These are phyloP conservation scores for Brassica rapa DNA, from an alignment of 345 rosid species.

Conservation along the genomic window DNA sequence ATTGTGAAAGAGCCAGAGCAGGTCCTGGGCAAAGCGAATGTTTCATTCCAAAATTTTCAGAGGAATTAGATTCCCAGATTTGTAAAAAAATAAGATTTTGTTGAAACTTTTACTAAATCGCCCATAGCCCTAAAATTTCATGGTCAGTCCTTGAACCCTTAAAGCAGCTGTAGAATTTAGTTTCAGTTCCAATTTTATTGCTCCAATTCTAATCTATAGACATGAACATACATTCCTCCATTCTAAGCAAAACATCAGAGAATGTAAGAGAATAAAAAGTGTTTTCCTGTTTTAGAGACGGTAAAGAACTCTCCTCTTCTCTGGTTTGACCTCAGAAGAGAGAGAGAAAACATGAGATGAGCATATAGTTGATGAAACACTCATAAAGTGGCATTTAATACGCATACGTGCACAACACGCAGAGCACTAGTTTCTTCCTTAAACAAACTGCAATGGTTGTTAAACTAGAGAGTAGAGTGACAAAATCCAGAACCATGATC, in stretches of 20 bases:
- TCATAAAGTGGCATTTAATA: not conserved
- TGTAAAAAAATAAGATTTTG: too few species aligned
- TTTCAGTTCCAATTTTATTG: not conserved
- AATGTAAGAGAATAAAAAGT: not conserved
- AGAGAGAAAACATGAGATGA: not conserved
- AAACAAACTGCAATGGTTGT: constrained; percentile 3
- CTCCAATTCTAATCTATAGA: not conserved
- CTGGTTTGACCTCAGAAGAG: not conserved
- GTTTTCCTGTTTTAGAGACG: not conserved
- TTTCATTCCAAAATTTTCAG: too few species aligned
- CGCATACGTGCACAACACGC: not conserved
- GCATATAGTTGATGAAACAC: not conserved
- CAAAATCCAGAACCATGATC: not conserved
- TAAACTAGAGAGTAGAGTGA: not conserved
- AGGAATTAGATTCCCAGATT: too few species aligned
- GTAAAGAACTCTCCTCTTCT: not conserved
- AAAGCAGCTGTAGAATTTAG: not conserved
- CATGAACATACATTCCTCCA: not conserved
- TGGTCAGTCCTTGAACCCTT: too few species aligned
- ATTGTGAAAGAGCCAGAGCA: not conserved
- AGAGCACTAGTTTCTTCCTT: not conserved
- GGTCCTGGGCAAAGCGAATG: too few species aligned
- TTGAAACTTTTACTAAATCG: too few species aligned
- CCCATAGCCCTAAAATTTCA: too few species aligned
- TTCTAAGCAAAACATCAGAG: not conserved